These are phyloP conservation scores for Agrocybe praecox DNA, from an alignment of 768 basidiomycete species.

Conservation along the genomic window DNA sequence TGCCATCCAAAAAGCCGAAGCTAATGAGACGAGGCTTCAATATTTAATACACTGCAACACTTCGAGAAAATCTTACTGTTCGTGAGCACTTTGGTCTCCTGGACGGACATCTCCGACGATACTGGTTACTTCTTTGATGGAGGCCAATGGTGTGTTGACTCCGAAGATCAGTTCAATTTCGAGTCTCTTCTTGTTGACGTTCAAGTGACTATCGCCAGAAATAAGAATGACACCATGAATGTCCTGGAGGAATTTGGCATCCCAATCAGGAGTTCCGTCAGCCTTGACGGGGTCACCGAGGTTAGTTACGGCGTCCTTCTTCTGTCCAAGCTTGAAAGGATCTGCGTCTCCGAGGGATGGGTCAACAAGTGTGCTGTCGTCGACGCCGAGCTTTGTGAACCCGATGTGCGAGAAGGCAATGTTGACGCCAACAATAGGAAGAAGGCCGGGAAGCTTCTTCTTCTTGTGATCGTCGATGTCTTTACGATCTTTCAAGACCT, in stretches of 20 bases:
- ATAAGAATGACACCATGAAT: slow-evolving; percentile 55
- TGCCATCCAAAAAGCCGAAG: slow-evolving; percentile 56
- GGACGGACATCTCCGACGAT: slow-evolving; percentile 46
- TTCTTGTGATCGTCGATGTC: slow-evolving; percentile 41
- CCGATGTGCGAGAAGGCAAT: slow-evolving; percentile 56
- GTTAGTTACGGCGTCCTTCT: slow-evolving; percentile 31
- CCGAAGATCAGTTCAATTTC: slow-evolving; percentile 40
- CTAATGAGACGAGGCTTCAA: slow-evolving; percentile 24
- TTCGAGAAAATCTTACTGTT: slow-evolving; percentile 38
- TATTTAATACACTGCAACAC: neutral
- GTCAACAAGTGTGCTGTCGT: slow-evolving; percentile 40
- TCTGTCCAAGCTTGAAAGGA: slow-evolving; percentile 44
- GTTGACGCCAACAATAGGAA: slow-evolving; percentile 49
- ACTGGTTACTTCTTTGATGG: slow-evolving; percentile 39
- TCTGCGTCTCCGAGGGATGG: slow-evolving; percentile 22
- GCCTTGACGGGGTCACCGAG: slow-evolving; percentile 36
- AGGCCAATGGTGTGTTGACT: slow-evolving; percentile 23
- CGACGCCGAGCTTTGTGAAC: slow-evolving; percentile 42
- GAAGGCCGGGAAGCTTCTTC: slow-evolving; percentile 29
- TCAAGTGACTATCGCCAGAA: slow-evolving; percentile 43
- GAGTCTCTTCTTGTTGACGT: slow-evolving; percentile 35
- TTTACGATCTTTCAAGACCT: slow-evolving; percentile 43
- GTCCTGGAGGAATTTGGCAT: slow-evolving; percentile 42
- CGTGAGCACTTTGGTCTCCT: slow-evolving; percentile 42
- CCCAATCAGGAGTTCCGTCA: slow-evolving; percentile 46